Evolutionary conservation across 129 eudicot species (phyloP).

Genomic region (Lactuca sativa): DNA sequence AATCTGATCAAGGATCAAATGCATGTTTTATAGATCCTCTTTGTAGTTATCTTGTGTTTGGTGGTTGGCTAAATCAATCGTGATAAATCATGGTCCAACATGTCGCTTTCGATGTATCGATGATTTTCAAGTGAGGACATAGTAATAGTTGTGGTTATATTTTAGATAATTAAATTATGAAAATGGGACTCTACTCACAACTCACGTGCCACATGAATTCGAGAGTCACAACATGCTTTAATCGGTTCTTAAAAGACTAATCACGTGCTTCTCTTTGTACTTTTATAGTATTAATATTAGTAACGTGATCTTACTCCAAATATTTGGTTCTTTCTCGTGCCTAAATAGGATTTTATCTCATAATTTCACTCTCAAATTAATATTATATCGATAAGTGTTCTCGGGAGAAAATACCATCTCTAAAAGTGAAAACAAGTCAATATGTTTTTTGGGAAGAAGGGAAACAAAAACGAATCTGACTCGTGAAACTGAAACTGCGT

Average conservation of each 20-base stretch:
- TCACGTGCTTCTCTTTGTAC: constrained; percentile 33
- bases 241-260: constrained; percentile 40
- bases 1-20: background rate
- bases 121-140: background rate
- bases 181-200: constrained; percentile 16
- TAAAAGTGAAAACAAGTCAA: background rate
- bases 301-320: constrained; percentile 26
- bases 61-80: background rate
- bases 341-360: constrained; percentile 30
- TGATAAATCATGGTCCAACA: background rate
- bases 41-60: background rate
- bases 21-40: background rate
- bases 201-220: constrained; percentile 41
- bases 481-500: background rate
- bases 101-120: constrained; percentile 1
- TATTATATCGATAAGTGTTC: background rate
- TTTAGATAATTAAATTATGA: background rate
- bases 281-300: constrained; percentile 8
- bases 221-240: constrained; percentile 29
- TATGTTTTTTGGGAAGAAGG: background rate
- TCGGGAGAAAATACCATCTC: background rate
- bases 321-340: constrained; percentile 34
- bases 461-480: background rate
- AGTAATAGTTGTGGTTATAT: background rate
- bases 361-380: background rate